A percentile compares a stretch with the other conserved stretches of the same genome.
Conservation (phyloP, 2,329 filamentous ascomycete species). For the Dactylella cylindrospora region DNA sequence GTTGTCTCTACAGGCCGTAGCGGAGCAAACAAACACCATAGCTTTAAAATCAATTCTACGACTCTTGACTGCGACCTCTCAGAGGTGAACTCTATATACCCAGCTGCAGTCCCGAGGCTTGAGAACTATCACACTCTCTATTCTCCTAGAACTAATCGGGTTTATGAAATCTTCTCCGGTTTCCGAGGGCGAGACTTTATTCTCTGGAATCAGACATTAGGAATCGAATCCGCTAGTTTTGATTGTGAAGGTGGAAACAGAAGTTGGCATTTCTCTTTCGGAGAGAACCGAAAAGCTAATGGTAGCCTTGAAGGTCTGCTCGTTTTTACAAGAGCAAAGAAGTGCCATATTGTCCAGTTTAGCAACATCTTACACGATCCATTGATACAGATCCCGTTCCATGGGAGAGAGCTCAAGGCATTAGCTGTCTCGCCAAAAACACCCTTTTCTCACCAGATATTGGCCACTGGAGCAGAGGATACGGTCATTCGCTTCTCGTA, state of each 20-base stretch:
- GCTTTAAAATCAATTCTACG: not conserved
- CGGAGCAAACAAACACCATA: constrained; percentile 41
- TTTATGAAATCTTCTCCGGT: constrained; percentile 68
- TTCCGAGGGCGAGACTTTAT: constrained; percentile 79
- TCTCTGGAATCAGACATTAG: constrained; percentile 73
- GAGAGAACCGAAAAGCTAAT: constrained; percentile 46
- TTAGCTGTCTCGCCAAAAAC: constrained; percentile 55
- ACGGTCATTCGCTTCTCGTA: constrained; percentile 74
- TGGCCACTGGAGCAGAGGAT: constrained; percentile 71
- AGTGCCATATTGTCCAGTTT: constrained; percentile 36
- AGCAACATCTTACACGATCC: constrained; percentile 52
- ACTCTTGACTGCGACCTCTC: not conserved
- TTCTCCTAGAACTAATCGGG: constrained; percentile 12
- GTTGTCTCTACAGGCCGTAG: constrained; percentile 45
- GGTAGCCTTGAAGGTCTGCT: constrained; percentile 58
- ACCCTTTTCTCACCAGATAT: constrained; percentile 51
- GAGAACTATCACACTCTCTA: constrained; percentile 22
- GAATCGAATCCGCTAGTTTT: constrained; percentile 69
- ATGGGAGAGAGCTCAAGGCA: constrained; percentile 82
- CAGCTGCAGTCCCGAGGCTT: constrained; percentile 19
- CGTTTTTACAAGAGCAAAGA: constrained; percentile 72
- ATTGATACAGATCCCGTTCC: constrained; percentile 67
- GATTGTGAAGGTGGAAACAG: constrained; percentile 85
- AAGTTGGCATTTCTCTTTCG: constrained; percentile 64
- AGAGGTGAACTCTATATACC: constrained; percentile 15